These are phyloP conservation scores for Dendrothele bispora DNA, from an alignment of 768 basidiomycete species.

Conservation along the genomic window DNA sequence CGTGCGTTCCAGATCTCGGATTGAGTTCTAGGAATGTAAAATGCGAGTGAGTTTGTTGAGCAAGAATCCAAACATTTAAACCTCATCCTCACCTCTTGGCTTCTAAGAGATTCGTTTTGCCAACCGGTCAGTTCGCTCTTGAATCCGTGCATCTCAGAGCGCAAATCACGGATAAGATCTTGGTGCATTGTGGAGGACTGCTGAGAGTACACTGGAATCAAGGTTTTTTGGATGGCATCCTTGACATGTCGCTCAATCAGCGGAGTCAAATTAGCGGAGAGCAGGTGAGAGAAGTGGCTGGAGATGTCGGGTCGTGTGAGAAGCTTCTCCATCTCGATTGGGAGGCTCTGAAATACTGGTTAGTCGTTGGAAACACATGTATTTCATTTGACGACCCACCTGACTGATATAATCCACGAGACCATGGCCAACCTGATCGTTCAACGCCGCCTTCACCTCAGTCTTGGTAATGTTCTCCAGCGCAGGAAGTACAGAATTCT, in stretches of 20 bases:
- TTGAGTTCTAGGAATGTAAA: conserved; percentile 49
- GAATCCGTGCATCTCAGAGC: conserved; percentile 70
- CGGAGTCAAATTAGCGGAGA: conserved; percentile 72
- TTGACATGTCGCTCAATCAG: conserved; percentile 81
- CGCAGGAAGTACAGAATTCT: conserved; percentile 79
- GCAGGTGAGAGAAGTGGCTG: conserved; percentile 71
- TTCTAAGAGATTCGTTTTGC: conserved; percentile 77
- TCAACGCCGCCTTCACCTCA: conserved; percentile 77
- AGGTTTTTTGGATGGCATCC: conserved; percentile 69
- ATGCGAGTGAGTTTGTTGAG: conserved; percentile 1
- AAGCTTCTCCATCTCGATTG: conserved; percentile 76
- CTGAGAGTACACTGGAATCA: conserved; percentile 76
- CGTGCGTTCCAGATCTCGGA: conserved; percentile 79
- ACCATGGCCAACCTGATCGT: conserved; percentile 74
- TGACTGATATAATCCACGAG: conserved; percentile 72
- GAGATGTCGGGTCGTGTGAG: conserved; percentile 76
- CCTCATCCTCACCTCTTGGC: conserved; percentile 64
- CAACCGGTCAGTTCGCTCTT: conserved; percentile 80
- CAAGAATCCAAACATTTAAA: neutral
- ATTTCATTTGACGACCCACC: conserved; percentile 40
- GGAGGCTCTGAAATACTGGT: conserved; percentile 62
- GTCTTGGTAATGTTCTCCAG: conserved; percentile 79
- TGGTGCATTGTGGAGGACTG: conserved; percentile 79
- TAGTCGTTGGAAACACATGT: conserved; percentile 10
- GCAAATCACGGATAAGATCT: conserved; percentile 74